These are phyloP conservation scores for Flueggea neowawraea DNA, from an alignment of 441 rosid species.

Conservation along the genomic window DNA sequence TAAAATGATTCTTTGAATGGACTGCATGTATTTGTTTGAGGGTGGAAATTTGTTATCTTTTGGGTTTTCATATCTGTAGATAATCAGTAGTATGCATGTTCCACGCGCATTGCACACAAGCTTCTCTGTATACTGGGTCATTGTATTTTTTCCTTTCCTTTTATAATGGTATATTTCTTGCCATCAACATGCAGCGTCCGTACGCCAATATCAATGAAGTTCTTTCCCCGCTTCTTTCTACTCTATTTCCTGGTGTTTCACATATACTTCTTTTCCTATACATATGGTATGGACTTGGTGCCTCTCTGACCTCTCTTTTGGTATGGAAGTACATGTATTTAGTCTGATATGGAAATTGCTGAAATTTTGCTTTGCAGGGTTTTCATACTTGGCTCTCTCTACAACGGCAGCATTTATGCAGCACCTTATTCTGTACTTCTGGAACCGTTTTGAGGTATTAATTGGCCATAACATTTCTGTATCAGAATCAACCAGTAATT, in stretches of 20 bases:
- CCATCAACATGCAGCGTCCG: constrained; percentile 67
- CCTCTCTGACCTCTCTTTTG: not conserved
- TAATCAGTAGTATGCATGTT: too few species aligned
- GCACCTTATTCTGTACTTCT: constrained; percentile 90
- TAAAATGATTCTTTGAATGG: too few species aligned
- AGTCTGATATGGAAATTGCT: not conserved
- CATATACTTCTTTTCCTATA: constrained; percentile 94
- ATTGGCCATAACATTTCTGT: not conserved
- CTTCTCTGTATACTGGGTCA: not conserved
- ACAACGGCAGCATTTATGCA: constrained; percentile 92
- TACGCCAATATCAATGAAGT: constrained; percentile 98
- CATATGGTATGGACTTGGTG: constrained; percentile 59
- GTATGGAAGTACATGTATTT: not conserved
- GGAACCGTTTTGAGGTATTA: constrained; percentile 96
- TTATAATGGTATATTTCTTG: constrained; percentile 12
- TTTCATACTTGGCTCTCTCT: constrained; percentile 87
- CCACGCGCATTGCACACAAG: too few species aligned
- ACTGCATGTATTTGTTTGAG: too few species aligned
- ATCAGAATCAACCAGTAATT: not conserved
- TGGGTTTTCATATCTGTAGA: too few species aligned
- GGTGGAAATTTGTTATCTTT: too few species aligned
- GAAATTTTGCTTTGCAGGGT: constrained; percentile 46
- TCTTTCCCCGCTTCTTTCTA: constrained; percentile 96
- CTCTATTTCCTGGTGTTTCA: constrained; percentile 97
- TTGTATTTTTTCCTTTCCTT: constrained; percentile 9